A percentile compares a stretch with the other conserved stretches of the same genome.
Conservation (phyloP, 352 stramenopile species). For the Salisapilia sapeloensis region DNA sequence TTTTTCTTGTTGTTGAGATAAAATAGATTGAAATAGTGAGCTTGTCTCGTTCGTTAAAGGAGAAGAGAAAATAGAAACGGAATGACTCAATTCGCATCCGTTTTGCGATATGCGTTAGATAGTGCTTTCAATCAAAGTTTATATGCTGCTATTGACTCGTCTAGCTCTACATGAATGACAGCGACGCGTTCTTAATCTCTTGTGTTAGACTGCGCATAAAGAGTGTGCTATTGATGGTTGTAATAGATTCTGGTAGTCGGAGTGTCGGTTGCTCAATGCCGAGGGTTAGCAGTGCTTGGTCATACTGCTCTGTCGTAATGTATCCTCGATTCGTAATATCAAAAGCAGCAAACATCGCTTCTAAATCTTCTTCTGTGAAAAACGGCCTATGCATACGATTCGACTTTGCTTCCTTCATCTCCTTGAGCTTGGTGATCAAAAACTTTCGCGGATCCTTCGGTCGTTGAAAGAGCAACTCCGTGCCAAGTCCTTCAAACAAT, state of each 20-base stretch:
- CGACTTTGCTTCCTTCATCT: conserved; percentile 39
- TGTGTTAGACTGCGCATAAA: conserved; percentile 58
- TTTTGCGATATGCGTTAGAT: no score
- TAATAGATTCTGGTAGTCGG: conserved; percentile 39
- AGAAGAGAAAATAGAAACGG: no score
- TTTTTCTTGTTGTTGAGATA: no score
- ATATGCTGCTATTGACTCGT: no score
- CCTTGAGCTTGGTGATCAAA: conserved; percentile 27
- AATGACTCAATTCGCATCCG: no score
- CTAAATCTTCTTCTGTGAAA: conserved; percentile 52
- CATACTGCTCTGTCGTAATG: conserved; percentile 45
- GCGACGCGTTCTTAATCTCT: conserved; percentile 49
- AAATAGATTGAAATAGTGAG: no score
- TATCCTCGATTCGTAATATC: conserved; percentile 49
- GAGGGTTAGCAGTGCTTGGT: conserved; percentile 40
- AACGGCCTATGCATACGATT: conserved; percentile 30
- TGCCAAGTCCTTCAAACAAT: conserved; percentile 42
- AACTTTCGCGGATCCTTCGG: conserved; percentile 42
- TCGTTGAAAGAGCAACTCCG: conserved; percentile 43
- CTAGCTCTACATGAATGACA: conserved; percentile 39
- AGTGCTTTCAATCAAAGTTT: no score
- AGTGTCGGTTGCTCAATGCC: conserved; percentile 49
- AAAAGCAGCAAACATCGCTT: conserved; percentile 60
- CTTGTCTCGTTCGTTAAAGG: no score
- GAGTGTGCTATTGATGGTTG: conserved; percentile 27